Percentiles rank a stretch among this genome's conserved stretches.
These are phyloP conservation scores for Podosphaera fusca DNA, from an alignment of 2,329 filamentous ascomycete species.

Conservation along the genomic window DNA sequence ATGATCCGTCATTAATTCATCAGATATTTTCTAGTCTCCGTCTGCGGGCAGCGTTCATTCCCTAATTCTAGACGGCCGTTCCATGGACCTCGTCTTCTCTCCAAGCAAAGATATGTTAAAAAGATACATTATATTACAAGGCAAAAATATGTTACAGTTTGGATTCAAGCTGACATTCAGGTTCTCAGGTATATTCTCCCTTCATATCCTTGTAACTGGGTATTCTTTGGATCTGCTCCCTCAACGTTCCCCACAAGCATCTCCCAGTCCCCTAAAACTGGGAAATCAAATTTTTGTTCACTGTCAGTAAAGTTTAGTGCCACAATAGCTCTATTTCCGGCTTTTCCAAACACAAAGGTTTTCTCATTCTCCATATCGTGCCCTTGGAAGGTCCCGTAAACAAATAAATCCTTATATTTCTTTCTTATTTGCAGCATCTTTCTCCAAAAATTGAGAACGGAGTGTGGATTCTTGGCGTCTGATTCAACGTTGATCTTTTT, in stretches of 20 bases:
- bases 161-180: not conserved
- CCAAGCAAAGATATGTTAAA: no score
- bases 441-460: conserved; percentile 14
- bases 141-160: no score
- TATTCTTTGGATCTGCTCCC: conserved; percentile 6
- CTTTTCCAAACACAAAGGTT: conserved; percentile 24
- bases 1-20: not conserved
- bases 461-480: conserved; percentile 18
- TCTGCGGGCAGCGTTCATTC: not conserved
- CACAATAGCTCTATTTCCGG: conserved; percentile 17
- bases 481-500: conserved; percentile 30
- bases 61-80: no score
- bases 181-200: conserved; percentile 14
- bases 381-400: conserved; percentile 34
- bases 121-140: no score
- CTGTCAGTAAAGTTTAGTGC: conserved; percentile 24
- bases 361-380: conserved; percentile 24
- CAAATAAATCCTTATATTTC: conserved; percentile 34
- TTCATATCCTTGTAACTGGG: conserved; percentile 14
- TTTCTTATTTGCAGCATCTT: conserved; percentile 13
- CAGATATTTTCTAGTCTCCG: not conserved
- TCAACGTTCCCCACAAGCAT: conserved; percentile 8
- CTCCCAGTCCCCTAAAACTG: conserved; percentile 12
- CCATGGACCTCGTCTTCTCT: no score
- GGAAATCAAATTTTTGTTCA: conserved; percentile 10